These are phyloP conservation scores for Piper betle DNA, from an alignment of 164 flowering plant species.

Conservation along the genomic window DNA sequence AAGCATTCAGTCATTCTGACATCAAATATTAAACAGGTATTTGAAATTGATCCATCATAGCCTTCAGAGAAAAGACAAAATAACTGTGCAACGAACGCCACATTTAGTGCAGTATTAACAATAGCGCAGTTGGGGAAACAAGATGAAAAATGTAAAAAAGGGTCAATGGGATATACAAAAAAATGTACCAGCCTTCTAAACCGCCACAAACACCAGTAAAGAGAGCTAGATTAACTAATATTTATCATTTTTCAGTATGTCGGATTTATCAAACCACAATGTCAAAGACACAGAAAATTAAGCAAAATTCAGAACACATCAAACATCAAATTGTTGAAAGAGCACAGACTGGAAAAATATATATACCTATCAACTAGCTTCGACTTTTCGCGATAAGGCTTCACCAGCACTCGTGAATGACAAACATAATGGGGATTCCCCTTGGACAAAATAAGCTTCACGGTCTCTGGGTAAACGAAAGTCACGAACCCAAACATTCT, in stretches of 20 bases:
- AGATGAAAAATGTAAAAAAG: too few relatives aligned
- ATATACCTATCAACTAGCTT: constrained; percentile 55
- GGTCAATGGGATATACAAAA: too few relatives aligned
- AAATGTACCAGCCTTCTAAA: background rate
- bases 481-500: constrained; percentile 95
- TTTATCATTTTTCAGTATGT: background rate
- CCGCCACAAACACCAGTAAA: background rate
- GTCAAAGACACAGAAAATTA: too few relatives aligned
- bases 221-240: background rate
- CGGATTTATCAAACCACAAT: background rate
- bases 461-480: constrained; percentile 62
- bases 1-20: background rate
- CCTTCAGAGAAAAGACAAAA: background rate
- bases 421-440: constrained; percentile 84
- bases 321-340: too few relatives aligned
- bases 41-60: background rate
- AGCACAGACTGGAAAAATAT: background rate
- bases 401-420: constrained; percentile 90
- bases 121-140: too few relatives aligned
- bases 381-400: constrained; percentile 81
- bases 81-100: too few relatives aligned
- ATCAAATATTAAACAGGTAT: background rate
- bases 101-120: too few relatives aligned
- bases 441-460: constrained; percentile 42
- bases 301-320: too few relatives aligned